Evolutionary conservation across 768 basidiomycete genomes (phyloP).

Genomic region (Phanerochaete sordida): DNA sequence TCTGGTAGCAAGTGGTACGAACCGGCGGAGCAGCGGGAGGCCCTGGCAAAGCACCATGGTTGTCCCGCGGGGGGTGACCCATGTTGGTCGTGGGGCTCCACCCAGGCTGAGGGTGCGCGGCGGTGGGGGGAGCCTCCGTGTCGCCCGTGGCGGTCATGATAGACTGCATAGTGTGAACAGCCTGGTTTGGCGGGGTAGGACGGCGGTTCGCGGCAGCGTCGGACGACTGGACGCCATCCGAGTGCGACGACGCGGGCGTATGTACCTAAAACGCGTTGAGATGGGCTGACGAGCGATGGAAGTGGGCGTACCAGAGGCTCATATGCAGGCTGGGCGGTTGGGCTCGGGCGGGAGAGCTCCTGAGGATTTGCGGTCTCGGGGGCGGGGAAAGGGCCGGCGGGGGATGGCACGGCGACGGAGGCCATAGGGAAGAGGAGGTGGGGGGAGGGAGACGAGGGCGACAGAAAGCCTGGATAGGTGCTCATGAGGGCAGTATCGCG

Average conservation of each 20-base stretch:
- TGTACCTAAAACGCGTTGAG: slow-evolving; percentile 33
- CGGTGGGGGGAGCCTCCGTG: slow-evolving; percentile 14
- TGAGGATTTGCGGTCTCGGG: slow-evolving; percentile 44
- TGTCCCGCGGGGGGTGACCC: slow-evolving; percentile 9
- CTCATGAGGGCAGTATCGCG: slow-evolving; percentile 14
- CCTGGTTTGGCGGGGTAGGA: not conserved
- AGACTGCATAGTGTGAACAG: slow-evolving; percentile 19
- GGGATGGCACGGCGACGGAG: slow-evolving; percentile 30
- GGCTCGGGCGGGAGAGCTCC: slow-evolving; percentile 49
- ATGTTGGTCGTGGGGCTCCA: slow-evolving; percentile 16
- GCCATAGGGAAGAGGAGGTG: slow-evolving; percentile 40
- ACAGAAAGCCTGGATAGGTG: slow-evolving; percentile 13
- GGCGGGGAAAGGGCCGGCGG: slow-evolving; percentile 28
- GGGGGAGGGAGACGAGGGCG: slow-evolving; percentile 28
- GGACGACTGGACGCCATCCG: not conserved
- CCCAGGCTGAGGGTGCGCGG: slow-evolving; percentile 11
- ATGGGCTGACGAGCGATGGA: slow-evolving; percentile 29
- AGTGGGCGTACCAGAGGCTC: slow-evolving; percentile 33
- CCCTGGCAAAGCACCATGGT: slow-evolving; percentile 12
- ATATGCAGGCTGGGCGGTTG: slow-evolving; percentile 36
- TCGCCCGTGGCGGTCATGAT: slow-evolving; percentile 18
- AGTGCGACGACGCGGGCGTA: not conserved
- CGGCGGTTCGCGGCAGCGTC: not conserved
- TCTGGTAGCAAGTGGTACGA: not conserved
- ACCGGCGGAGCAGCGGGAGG: not conserved